phyloP scores from a whole-genome alignment of 306 rosid species.

The barrel medic (Medicago truncatula) region DNA sequence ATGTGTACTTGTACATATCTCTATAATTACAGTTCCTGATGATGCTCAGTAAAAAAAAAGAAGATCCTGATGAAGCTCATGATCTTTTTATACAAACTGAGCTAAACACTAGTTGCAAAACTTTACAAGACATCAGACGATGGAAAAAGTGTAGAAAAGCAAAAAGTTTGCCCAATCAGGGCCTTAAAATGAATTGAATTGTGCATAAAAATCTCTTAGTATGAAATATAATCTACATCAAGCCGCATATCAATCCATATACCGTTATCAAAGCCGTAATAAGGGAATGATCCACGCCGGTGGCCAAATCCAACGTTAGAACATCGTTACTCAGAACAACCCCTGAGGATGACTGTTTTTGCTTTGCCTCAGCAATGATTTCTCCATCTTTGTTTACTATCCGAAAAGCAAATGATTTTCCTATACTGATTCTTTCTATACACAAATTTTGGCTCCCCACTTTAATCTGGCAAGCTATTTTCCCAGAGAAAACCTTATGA shows the following conservation, averaged over 20 bases:
- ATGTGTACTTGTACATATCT: background rate
- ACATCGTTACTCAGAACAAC: constrained; percentile 73
- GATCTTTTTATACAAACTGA: background rate
- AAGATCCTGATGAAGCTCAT: background rate
- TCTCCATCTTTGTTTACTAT: constrained; percentile 59
- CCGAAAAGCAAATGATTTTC: constrained; percentile 53
- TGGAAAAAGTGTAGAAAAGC: background rate
- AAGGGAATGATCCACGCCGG: constrained; percentile 60
- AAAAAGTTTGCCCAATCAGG: background rate
- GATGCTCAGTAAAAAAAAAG: background rate
- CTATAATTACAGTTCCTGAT: background rate
- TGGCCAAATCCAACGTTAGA: constrained; percentile 58
- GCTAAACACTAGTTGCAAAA: background rate
- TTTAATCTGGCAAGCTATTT: constrained; percentile 59
- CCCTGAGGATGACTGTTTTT: constrained; percentile 59
- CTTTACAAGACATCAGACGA: background rate
- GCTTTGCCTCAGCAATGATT: constrained; percentile 81
- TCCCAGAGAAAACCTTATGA: constrained; percentile 45
- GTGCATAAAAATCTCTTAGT: background rate
- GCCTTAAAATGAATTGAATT: no score
- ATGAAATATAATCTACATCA: constrained; percentile 52
- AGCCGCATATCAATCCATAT: constrained; percentile 68
- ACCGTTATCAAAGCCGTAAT: constrained; percentile 68
- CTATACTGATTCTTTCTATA: constrained; percentile 52
- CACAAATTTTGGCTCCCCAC: constrained; percentile 59